These are phyloP conservation scores for Penicillium malachiteum DNA, from an alignment of 495 filamentous ascomycete species.

Conservation along the genomic window DNA sequence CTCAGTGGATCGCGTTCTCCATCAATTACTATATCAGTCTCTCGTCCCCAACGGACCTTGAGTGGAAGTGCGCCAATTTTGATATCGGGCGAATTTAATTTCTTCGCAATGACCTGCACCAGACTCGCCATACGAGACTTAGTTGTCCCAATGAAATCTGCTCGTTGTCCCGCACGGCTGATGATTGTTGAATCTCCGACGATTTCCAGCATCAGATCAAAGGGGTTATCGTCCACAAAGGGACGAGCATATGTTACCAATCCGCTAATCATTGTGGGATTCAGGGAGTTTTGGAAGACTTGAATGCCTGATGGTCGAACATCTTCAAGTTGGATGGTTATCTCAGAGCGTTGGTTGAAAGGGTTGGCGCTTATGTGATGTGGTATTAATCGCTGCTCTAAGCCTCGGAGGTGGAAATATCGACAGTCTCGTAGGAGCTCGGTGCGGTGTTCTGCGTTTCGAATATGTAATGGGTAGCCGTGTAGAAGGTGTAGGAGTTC, in stretches of 20 bases:
- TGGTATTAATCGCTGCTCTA: constrained; percentile 85
- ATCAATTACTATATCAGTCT: constrained; percentile 73
- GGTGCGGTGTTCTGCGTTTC: constrained; percentile 72
- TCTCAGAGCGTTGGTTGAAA: constrained; percentile 65
- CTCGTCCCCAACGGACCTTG: constrained; percentile 61
- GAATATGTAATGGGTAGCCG: constrained; percentile 83
- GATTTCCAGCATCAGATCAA: constrained; percentile 80
- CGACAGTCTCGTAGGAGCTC: constrained; percentile 82
- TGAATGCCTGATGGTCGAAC: constrained; percentile 81
- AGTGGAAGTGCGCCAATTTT: constrained; percentile 36
- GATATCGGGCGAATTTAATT: constrained; percentile 62
- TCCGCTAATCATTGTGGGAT: constrained; percentile 36
- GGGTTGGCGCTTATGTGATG: constrained; percentile 77
- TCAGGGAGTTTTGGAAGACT: constrained; percentile 47
- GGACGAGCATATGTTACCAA: constrained; percentile 81
- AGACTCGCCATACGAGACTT: constrained; percentile 69
- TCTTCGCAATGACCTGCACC: constrained; percentile 77
- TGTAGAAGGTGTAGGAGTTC: constrained; percentile 82
- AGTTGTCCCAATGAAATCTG: constrained; percentile 68
- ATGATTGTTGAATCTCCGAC: constrained; percentile 65
- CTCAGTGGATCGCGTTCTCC: constrained; percentile 37
- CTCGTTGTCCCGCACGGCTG: constrained; percentile 54
- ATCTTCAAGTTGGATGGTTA: constrained; percentile 78
- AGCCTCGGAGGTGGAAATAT: constrained; percentile 87
- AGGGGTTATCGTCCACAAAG: constrained; percentile 69